Conservation (phyloP, 2,329 filamentous ascomycete genomes). For the Botryosphaeria dothidea region DNA sequence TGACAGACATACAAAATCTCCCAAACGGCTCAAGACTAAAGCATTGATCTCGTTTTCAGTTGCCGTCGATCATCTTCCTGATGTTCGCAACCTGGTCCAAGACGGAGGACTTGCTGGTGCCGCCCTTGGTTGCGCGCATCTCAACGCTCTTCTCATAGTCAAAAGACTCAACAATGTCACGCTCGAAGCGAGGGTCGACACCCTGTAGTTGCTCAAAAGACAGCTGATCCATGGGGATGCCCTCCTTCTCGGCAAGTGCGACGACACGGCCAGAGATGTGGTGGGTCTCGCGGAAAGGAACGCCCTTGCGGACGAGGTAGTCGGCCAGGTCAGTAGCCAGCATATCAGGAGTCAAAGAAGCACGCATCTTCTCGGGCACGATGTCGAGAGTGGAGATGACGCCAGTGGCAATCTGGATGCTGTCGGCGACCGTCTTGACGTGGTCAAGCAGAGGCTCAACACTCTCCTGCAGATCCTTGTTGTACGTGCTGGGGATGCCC, state of each 20-base stretch:
- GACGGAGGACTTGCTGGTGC: constrained; percentile 71
- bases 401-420: constrained; percentile 78
- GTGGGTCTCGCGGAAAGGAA: constrained; percentile 79
- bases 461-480: constrained; percentile 89
- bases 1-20: background rate
- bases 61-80: constrained; percentile 37
- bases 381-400: constrained; percentile 73
- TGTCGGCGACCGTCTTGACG: constrained; percentile 79
- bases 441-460: constrained; percentile 84
- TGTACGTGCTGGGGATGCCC: constrained; percentile 79
- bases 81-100: constrained; percentile 62
- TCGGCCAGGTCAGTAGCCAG: constrained; percentile 72
- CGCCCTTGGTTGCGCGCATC: constrained; percentile 72
- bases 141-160: constrained; percentile 85
- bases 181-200: constrained; percentile 69
- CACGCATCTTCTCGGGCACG: constrained; percentile 73
- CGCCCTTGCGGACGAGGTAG: constrained; percentile 64
- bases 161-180: constrained; percentile 70
- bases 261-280: constrained; percentile 75
- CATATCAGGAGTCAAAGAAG: constrained; percentile 80
- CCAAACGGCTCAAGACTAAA: background rate
- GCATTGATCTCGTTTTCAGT: background rate
- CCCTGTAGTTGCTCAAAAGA: constrained; percentile 65
- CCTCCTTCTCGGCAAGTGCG: constrained; percentile 67
- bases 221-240: constrained; percentile 69